A percentile compares a stretch with the other conserved stretches of the same genome.
Evolutionary conservation across 805 yeast genomes (phyloP).

Genomic region (Candida gorgasii): DNA sequence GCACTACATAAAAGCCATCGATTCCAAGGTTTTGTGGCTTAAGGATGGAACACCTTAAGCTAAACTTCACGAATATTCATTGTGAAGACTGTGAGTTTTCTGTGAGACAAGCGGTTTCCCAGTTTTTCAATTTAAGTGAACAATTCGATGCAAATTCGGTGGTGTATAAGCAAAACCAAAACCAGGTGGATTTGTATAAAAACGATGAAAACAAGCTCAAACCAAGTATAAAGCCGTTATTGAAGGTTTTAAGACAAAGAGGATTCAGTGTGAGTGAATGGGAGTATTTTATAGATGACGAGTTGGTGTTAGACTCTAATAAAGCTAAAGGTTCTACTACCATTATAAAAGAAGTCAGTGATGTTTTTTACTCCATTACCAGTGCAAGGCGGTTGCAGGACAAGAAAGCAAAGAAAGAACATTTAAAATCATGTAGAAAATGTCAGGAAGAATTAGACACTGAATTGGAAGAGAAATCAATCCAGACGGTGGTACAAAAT

Average conservation of each 20-base stretch:
- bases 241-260: constrained; percentile 25
- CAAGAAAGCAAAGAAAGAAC: constrained; percentile 24
- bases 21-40: too few relatives aligned
- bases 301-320: constrained; percentile 18
- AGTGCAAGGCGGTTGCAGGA: constrained; percentile 19
- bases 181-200: constrained; percentile 27
- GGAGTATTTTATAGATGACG: constrained; percentile 28
- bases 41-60: constrained; percentile 26
- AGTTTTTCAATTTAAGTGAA: constrained; percentile 5
- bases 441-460: constrained; percentile 32
- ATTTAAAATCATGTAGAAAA: constrained; percentile 41
- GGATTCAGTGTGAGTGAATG: constrained; percentile 42
- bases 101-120: constrained; percentile 21
- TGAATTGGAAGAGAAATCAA: constrained; percentile 13
- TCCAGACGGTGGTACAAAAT: constrained; percentile 28
- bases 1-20: constrained; percentile 6
- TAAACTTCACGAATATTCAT: constrained; percentile 49
- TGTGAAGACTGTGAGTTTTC: constrained; percentile 52
- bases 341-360: constrained; percentile 13
- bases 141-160: not conserved
- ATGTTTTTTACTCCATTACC: constrained; percentile 18
- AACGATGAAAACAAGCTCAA: constrained; percentile 6
- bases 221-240: constrained; percentile 21
- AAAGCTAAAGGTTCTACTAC: constrained; percentile 7
- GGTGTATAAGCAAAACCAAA: constrained; percentile 21